These are phyloP conservation scores for Vicia sativa DNA, from an alignment of 306 rosid species.

Conservation along the genomic window DNA sequence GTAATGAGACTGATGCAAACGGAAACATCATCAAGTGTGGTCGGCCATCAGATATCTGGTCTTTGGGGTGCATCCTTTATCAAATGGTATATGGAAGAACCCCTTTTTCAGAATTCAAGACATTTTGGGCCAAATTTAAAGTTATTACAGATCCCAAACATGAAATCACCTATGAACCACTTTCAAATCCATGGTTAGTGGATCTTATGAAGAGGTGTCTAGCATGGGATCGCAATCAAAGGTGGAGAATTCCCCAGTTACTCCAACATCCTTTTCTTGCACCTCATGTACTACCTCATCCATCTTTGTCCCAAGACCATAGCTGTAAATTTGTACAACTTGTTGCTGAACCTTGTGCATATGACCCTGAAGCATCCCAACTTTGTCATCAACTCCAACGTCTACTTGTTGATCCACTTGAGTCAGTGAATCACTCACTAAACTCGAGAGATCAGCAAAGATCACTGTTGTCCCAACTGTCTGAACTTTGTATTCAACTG, in stretches of 20 bases:
- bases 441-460: slow-evolving; percentile 53
- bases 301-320: slow-evolving; percentile 43
- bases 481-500: slow-evolving; percentile 57
- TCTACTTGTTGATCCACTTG: slow-evolving; percentile 51
- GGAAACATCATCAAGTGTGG: slow-evolving; percentile 94
- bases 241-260: slow-evolving; percentile 95
- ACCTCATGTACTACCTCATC: slow-evolving; percentile 60
- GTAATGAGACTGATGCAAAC: slow-evolving; percentile 83
- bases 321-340: slow-evolving; percentile 64
- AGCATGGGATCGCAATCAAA: slow-evolving; percentile 86
- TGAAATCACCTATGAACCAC: slow-evolving; percentile 64
- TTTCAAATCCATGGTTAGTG: slow-evolving; percentile 85
- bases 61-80: slow-evolving; percentile 95
- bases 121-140: slow-evolving; percentile 94
- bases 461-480: slow-evolving; percentile 55
- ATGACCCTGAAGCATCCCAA: slow-evolving; percentile 55
- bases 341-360: slow-evolving; percentile 52
- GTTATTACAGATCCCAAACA: slow-evolving; percentile 88
- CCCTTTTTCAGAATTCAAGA: slow-evolving; percentile 86
- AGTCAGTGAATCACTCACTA: slow-evolving; percentile 44
- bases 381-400: slow-evolving; percentile 68
- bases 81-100: slow-evolving; percentile 98
- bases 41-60: slow-evolving; percentile 94
- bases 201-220: slow-evolving; percentile 95
- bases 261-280: slow-evolving; percentile 91